A percentile compares a stretch with the other conserved stretches of the same genome.
Evolutionary conservation across 176 grass and related monocot genomes (phyloP).

Genomic region (Lolium perenne): DNA sequence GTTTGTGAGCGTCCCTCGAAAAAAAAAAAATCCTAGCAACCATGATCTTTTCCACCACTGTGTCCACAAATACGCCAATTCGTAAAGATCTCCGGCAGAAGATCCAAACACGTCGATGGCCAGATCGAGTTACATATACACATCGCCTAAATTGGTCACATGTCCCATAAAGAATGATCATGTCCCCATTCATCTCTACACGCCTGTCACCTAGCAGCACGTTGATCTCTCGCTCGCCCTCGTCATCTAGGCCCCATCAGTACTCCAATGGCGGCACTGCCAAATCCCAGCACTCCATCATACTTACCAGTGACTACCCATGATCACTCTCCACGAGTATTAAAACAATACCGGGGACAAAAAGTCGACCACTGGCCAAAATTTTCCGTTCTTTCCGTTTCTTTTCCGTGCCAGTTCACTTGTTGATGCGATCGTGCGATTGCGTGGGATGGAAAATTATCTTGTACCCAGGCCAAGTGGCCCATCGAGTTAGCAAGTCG

Average conservation of each 20-base stretch:
- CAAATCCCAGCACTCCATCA: too few relatives aligned
- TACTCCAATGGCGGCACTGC: background rate
- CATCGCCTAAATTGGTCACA: too few relatives aligned
- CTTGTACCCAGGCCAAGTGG: background rate
- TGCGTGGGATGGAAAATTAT: background rate
- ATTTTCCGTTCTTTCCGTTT: too few relatives aligned
- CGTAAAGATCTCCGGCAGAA: too few relatives aligned
- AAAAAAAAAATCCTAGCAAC: too few relatives aligned
- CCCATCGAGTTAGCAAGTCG: background rate
- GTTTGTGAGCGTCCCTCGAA: too few relatives aligned
- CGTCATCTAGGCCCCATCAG: background rate
- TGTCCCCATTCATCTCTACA: background rate
- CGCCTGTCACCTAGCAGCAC: background rate
- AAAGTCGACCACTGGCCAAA: constrained; percentile 16
- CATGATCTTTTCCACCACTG: too few relatives aligned
- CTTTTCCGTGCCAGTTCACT: background rate
- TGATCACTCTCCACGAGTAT: background rate
- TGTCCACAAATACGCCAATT: too few relatives aligned
- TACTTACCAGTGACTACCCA: background rate
- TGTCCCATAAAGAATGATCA: too few relatives aligned
- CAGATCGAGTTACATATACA: too few relatives aligned
- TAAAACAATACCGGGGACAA: background rate
- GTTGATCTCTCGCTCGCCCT: background rate
- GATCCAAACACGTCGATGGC: too few relatives aligned
- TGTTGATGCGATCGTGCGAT: background rate